Evolutionary conservation across 768 basidiomycete genomes (phyloP), one percentile per base, ranked within the genome.

Genomic region (Tricholoma hemisulphureum): DNA sequence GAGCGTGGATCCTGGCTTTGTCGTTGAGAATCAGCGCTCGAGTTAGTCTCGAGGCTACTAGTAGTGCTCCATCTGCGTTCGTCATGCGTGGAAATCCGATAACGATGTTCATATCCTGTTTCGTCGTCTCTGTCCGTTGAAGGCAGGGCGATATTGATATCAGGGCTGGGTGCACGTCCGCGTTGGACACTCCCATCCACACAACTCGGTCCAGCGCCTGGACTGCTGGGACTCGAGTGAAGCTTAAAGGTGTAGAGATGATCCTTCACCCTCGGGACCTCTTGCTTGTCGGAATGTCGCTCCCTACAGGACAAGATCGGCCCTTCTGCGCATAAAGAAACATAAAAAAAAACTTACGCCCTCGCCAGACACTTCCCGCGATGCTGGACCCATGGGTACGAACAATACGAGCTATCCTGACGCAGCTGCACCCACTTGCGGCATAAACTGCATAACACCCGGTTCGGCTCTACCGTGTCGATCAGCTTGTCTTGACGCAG

Each of bases 361-460:
- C 88, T 72, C 18, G 83, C 80, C 45, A 89, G 68, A 74, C 90
- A 91, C 69, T 89, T 92, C 20, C 78, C 81, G n/a, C 87, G 81
- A 69, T 92, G 90, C 72, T 89, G 87, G 54, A 85, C 67, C 89
- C 89, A 92, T 39, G 90, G 89, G 66, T 91, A 89, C 55, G 89
- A 86, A 61, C 89, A 92, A 68, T 87, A 92, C 8, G 83, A 83
- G 58, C 83, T 85, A 62, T 92, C 89, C 67, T 90, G 89, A 39
- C 90, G 71, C 16, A 92, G 77, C 69, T 91, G 90, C 1, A 92
- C 88, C 90, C 90, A 92, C 70, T 91, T 91, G 65, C 81, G 77
- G 67, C 91, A 93, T 1, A 91, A 69, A 2, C 77, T 76, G 66
- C 90, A 93, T 62, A 91, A 89, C 0, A 91, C 88, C 24, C 85